Evolutionary conservation across 2,329 filamentous ascomycete species (phyloP).

Genomic region (Cladosporium sp.): DNA sequence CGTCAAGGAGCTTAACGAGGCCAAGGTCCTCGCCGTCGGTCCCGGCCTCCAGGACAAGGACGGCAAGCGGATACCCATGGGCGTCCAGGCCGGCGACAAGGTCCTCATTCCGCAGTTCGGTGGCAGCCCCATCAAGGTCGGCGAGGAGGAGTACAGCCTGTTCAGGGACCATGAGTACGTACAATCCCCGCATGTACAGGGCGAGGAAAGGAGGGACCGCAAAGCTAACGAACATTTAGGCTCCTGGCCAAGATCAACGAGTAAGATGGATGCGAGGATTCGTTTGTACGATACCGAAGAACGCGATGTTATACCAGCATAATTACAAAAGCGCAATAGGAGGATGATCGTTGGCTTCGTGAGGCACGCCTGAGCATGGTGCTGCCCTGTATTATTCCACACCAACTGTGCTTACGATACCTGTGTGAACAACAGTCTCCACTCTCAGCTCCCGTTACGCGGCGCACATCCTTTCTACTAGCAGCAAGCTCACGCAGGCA

Average conservation of each 20-base stretch:
- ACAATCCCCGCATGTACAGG: constrained; percentile 1
- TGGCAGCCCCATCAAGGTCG: constrained; percentile 92
- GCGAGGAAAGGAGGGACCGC: neutral
- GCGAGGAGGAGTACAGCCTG: constrained; percentile 90
- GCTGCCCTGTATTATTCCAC: constrained; percentile 6
- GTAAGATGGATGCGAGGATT: constrained; percentile 46
- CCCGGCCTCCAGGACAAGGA: constrained; percentile 83
- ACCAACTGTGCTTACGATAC: constrained; percentile 7
- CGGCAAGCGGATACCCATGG: constrained; percentile 79
- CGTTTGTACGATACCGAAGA: constrained; percentile 7
- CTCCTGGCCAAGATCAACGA: constrained; percentile 99
- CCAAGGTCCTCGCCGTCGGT: constrained; percentile 89
- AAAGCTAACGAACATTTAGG: constrained; percentile 43
- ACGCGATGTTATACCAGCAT: constrained; percentile 10
- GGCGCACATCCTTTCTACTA: too few relatives aligned
- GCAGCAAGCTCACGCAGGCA: too few relatives aligned
- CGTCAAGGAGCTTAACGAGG: constrained; percentile 98
- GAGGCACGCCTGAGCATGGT: constrained; percentile 4
- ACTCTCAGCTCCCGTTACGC: too few relatives aligned
- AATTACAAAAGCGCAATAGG: neutral
- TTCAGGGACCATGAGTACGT: constrained; percentile 98
- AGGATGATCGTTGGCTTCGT: neutral
- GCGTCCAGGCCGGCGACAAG: constrained; percentile 77
- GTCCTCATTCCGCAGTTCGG: constrained; percentile 96
- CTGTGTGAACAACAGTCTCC: neutral